phyloP scores from a whole-genome alignment of 495 filamentous ascomycete genomes.

The Apiosordaria backusii region DNA sequence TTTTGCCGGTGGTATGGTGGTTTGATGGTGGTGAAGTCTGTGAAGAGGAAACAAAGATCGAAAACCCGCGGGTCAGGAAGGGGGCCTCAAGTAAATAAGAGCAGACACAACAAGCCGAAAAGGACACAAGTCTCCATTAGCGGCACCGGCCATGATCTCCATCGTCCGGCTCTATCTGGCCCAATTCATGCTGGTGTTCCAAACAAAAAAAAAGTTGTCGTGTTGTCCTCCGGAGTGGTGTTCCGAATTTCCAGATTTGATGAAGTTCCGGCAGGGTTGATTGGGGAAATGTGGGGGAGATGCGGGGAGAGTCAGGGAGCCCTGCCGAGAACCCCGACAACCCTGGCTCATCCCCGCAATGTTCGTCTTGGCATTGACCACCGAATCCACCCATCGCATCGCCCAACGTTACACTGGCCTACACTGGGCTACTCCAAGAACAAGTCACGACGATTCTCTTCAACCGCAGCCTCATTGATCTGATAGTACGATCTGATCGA shows the following conservation, averaged over 20 bases:
- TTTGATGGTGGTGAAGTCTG: background rate
- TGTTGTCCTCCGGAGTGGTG: slow-evolving; percentile 35
- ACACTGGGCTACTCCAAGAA: background rate
- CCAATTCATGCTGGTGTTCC: slow-evolving; percentile 3
- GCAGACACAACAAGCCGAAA: background rate
- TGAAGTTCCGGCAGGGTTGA: slow-evolving; percentile 17
- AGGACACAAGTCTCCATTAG: slow-evolving; percentile 1
- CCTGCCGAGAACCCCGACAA: too few species aligned
- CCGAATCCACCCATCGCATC: background rate
- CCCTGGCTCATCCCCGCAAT: background rate
- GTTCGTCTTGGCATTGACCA: background rate
- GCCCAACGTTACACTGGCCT: background rate
- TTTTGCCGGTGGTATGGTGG: slow-evolving; percentile 8
- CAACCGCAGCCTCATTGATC: slow-evolving; percentile 10
- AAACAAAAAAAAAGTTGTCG: slow-evolving; percentile 21
- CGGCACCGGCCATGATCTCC: slow-evolving; percentile 1
- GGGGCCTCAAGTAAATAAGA: slow-evolving; percentile 3
- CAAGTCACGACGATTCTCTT: background rate
- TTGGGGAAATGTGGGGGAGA: slow-evolving; percentile 21
- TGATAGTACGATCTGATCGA: background rate
- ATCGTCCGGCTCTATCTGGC: background rate
- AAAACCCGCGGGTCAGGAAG: background rate
- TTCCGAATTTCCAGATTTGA: slow-evolving; percentile 38
- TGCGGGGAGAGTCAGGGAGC: background rate
- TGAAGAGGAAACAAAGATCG: background rate